phyloP scores from a whole-genome alignment of 805 yeast species.

The Hagleromyces aurorensis region DNA sequence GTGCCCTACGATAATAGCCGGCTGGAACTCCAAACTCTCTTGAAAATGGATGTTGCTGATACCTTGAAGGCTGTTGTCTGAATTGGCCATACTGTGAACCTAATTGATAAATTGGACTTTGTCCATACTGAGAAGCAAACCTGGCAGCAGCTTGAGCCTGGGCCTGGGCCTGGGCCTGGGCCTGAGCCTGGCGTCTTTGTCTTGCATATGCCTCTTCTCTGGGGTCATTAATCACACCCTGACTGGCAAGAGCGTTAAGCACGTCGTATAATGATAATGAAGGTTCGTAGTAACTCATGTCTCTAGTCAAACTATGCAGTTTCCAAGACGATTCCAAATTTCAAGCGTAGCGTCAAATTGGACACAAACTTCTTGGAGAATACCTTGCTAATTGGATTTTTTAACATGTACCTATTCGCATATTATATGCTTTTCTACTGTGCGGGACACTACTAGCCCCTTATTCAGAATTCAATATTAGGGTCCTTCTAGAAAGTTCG shows the following conservation, averaged over 20 bases:
- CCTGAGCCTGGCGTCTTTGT: slow-evolving; percentile 7
- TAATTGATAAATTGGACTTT: slow-evolving; percentile 1
- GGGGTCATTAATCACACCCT: slow-evolving; percentile 13
- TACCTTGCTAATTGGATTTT: too few species aligned
- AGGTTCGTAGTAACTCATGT: slow-evolving; percentile 29
- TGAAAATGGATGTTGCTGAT: slow-evolving; percentile 2
- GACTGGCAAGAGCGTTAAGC: slow-evolving; percentile 21
- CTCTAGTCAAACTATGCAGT: too few species aligned
- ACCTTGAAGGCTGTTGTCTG: slow-evolving; percentile 2
- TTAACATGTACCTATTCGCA: too few species aligned
- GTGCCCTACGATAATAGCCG: slow-evolving; percentile 9
- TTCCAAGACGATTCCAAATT: too few species aligned
- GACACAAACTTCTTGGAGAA: too few species aligned
- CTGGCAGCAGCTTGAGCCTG: slow-evolving; percentile 1
- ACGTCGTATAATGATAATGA: slow-evolving; percentile 27
- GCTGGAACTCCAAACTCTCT: slow-evolving; percentile 6
- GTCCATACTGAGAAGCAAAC: too few species aligned
- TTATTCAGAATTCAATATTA: too few species aligned
- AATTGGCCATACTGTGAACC: slow-evolving; percentile 3
- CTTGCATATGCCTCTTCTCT: slow-evolving; percentile 6
- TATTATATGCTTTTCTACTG: too few species aligned
- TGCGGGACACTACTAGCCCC: too few species aligned
- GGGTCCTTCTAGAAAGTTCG: too few species aligned
- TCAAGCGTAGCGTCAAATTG: too few species aligned
- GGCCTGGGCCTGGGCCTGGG: slow-evolving; percentile 4